A percentile compares a stretch with the other conserved stretches of the same genome.
Evolutionary conservation across 768 basidiomycete genomes (phyloP).

Genomic region (Leccinum subtestaceum): DNA sequence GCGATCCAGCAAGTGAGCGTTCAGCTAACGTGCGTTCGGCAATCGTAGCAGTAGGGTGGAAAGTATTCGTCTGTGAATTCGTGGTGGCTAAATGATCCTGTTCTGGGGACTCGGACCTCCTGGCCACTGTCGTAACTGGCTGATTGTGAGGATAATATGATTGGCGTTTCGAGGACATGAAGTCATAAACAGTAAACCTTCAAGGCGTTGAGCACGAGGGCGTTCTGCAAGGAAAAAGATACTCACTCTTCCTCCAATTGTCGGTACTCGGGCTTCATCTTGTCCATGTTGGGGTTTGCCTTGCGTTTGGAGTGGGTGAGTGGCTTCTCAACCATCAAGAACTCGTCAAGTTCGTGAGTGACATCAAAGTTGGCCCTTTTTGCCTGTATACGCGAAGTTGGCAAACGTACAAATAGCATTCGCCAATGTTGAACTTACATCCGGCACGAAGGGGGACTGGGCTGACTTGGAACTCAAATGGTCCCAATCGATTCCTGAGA

Average conservation of each 20-base stretch:
- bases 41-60: conserved; percentile 43
- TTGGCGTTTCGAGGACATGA: conserved; percentile 62
- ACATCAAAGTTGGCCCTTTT: conserved; percentile 99
- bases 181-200: conserved; percentile 91
- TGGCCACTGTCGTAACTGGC: conserved; percentile 40
- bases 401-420: not conserved
- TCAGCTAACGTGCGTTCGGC: conserved; percentile 40
- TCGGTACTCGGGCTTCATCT: conserved; percentile 87
- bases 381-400: conserved; percentile 48
- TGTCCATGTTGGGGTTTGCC: conserved; percentile 77
- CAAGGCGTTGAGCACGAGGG: conserved; percentile 10
- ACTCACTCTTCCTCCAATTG: conserved; percentile 90
- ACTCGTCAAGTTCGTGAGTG: conserved; percentile 95
- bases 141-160: conserved; percentile 91
- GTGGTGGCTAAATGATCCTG: conserved; percentile 26
- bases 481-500: conserved; percentile 78
- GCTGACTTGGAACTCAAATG: conserved; percentile 63
- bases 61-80: conserved; percentile 39
- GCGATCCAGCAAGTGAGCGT: conserved; percentile 42
- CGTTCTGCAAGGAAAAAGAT: not conserved
- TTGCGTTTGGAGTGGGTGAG: conserved; percentile 92
- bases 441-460: conserved; percentile 86
- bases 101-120: conserved; percentile 27
- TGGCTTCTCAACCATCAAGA: conserved; percentile 97
- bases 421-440: conserved; percentile 56